These are phyloP conservation scores for Lumnitzera littorea DNA, from an alignment of 345 rosid species.

Conservation along the genomic window DNA sequence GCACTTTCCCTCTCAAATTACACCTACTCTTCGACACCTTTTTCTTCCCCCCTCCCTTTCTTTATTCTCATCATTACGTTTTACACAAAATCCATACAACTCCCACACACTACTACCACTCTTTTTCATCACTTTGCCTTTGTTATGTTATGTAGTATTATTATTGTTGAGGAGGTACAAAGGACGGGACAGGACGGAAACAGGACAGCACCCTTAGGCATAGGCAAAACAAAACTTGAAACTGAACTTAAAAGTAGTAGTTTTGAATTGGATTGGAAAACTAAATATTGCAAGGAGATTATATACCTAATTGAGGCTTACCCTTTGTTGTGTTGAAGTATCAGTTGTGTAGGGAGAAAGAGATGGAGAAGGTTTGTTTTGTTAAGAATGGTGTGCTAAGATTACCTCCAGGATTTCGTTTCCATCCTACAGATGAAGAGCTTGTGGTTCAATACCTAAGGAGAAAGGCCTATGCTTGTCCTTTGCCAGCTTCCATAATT, in stretches of 20 bases:
- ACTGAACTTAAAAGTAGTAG: too few relatives aligned
- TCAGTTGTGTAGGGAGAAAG: neutral
- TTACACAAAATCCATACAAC: too few relatives aligned
- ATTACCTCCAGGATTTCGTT: constrained; percentile 86
- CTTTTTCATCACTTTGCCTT: too few relatives aligned
- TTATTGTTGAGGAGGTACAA: too few relatives aligned
- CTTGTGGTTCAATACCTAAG: constrained; percentile 66
- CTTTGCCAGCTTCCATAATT: constrained; percentile 79
- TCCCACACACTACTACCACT: too few relatives aligned
- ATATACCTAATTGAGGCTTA: neutral
- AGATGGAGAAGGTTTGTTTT: constrained; percentile 49
- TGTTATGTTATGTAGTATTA: too few relatives aligned
- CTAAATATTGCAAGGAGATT: neutral
- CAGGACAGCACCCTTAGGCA: too few relatives aligned
- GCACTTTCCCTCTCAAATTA: constrained; percentile 21
- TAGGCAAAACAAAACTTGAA: too few relatives aligned
- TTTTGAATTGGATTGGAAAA: too few relatives aligned
- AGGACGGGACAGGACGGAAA: too few relatives aligned
- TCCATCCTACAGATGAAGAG: constrained; percentile 95
- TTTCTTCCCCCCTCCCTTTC: neutral
- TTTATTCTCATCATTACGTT: neutral
- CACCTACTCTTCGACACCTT: neutral
- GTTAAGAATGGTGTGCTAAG: constrained; percentile 56
- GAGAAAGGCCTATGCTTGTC: constrained; percentile 53
- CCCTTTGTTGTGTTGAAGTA: neutral